Percentiles rank a stretch among this genome's conserved stretches.
These are phyloP conservation scores for Exophiala lecanii-corni DNA, from an alignment of 2,329 filamentous ascomycete genomes.

Conservation along the genomic window DNA sequence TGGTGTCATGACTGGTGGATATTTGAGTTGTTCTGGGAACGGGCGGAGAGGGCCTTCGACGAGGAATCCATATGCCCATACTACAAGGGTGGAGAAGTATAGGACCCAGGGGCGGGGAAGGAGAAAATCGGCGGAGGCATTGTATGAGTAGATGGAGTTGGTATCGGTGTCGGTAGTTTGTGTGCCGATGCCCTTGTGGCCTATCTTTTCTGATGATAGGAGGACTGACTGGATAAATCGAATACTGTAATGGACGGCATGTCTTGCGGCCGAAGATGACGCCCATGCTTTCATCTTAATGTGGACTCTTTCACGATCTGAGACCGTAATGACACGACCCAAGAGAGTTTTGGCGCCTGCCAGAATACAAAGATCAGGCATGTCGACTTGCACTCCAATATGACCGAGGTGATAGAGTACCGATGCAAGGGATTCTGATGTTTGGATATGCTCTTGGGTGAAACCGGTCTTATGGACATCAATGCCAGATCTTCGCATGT, in stretches of 20 bases:
- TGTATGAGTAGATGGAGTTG: neutral
- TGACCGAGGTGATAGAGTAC: slow-evolving; percentile 5
- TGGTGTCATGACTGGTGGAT: slow-evolving; percentile 26
- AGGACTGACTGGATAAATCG: neutral
- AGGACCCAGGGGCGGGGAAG: slow-evolving; percentile 2
- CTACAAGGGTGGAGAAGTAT: slow-evolving; percentile 5
- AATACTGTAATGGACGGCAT: slow-evolving; percentile 3
- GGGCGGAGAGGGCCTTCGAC: slow-evolving; percentile 68
- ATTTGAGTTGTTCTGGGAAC: slow-evolving; percentile 36
- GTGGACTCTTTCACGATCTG: slow-evolving; percentile 4
- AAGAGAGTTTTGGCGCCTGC: slow-evolving; percentile 4
- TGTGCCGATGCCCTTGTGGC: slow-evolving; percentile 11
- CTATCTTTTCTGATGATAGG: neutral
- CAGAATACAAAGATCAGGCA: slow-evolving; percentile 6
- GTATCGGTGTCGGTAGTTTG: neutral
- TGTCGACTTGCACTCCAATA: slow-evolving; percentile 2
- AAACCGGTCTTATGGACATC: slow-evolving; percentile 5
- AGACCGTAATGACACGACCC: slow-evolving; percentile 3
- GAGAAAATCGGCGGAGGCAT: slow-evolving; percentile 1
- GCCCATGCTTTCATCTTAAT: slow-evolving; percentile 5
- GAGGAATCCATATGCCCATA: slow-evolving; percentile 79
- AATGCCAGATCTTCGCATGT: slow-evolving; percentile 26
- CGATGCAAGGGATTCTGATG: slow-evolving; percentile 28
- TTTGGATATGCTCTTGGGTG: slow-evolving; percentile 24
- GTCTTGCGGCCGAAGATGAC: neutral